Percentiles rank a stretch among this genome's conserved stretches.
Conservation (phyloP, 2,329 filamentous ascomycete species). For the Aspergillus carbonarius region DNA sequence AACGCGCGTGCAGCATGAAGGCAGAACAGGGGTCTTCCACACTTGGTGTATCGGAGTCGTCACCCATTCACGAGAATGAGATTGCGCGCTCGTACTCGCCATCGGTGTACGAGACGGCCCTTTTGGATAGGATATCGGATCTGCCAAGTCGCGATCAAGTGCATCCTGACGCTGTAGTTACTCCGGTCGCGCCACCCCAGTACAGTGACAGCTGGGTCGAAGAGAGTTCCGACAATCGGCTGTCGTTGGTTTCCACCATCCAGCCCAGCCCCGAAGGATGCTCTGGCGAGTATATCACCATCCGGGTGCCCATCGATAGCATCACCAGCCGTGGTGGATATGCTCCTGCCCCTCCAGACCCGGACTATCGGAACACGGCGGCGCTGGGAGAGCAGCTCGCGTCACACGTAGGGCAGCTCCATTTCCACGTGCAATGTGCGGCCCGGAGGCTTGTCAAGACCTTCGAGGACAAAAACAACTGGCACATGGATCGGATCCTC, state of each 20-base stretch:
- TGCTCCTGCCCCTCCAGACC: slow-evolving; percentile 26
- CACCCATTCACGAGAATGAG: neutral
- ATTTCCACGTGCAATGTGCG: slow-evolving; percentile 21
- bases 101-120: neutral
- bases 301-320: neutral
- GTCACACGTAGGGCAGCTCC: slow-evolving; percentile 19
- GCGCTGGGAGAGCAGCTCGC: slow-evolving; percentile 23
- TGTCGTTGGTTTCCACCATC: neutral
- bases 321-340: slow-evolving; percentile 23
- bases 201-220: neutral
- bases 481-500: slow-evolving; percentile 23
- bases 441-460: slow-evolving; percentile 13
- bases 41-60: neutral
- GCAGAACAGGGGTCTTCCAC: slow-evolving; percentile 4
- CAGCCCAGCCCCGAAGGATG: neutral
- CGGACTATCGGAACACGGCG: slow-evolving; percentile 23
- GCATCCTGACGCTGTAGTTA: neutral
- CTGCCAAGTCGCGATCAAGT: neutral
- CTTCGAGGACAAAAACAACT: slow-evolving; percentile 22
- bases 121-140: neutral
- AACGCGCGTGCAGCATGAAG: slow-evolving; percentile 13
- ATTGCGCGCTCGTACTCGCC: neutral
- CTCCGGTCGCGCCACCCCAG: neutral
- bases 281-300: neutral
- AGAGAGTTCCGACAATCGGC: neutral